Conservation (phyloP, 2,329 filamentous ascomycete genomes). For the Aspergillus sp. region DNA sequence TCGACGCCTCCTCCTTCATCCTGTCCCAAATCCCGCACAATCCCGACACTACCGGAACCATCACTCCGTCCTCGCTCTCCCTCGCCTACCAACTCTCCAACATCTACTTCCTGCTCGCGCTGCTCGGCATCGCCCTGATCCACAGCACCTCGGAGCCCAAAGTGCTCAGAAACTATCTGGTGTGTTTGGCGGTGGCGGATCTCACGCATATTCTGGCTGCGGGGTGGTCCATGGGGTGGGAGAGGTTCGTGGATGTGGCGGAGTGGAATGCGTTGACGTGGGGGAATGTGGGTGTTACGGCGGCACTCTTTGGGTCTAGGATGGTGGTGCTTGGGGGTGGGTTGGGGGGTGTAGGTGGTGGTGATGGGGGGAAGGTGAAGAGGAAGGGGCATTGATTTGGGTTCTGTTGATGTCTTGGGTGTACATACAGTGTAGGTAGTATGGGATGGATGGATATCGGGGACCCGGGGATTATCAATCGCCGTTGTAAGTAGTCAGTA, state of each 20-base stretch:
- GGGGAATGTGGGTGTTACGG: conserved; percentile 70
- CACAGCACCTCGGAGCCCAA: conserved; percentile 65
- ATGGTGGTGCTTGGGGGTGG: conserved; percentile 60
- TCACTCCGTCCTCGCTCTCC: conserved; percentile 51
- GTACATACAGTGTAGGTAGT: no score
- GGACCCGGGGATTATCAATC: no score
- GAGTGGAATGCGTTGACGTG: conserved; percentile 71
- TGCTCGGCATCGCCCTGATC: conserved; percentile 65
- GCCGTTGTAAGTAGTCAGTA: no score
- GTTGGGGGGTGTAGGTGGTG: conserved; percentile 61
- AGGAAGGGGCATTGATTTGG: background rate
- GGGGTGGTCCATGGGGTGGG: conserved; percentile 59
- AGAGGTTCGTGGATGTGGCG: conserved; percentile 54
- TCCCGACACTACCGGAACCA: conserved; percentile 27
- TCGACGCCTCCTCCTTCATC: conserved; percentile 64
- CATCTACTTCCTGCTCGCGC: conserved; percentile 65
- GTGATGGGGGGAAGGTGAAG: background rate
- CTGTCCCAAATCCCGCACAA: conserved; percentile 58
- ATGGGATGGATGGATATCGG: no score
- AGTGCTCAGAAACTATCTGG: conserved; percentile 67
- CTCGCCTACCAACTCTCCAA: conserved; percentile 70
- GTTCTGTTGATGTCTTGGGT: no score
- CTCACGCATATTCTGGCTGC: conserved; percentile 68
- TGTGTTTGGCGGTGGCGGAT: conserved; percentile 66
- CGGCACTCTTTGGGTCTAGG: conserved; percentile 57